These are phyloP conservation scores for Arthrobotrys sinensis DNA, from an alignment of 2,329 filamentous ascomycete genomes.

Conservation along the genomic window DNA sequence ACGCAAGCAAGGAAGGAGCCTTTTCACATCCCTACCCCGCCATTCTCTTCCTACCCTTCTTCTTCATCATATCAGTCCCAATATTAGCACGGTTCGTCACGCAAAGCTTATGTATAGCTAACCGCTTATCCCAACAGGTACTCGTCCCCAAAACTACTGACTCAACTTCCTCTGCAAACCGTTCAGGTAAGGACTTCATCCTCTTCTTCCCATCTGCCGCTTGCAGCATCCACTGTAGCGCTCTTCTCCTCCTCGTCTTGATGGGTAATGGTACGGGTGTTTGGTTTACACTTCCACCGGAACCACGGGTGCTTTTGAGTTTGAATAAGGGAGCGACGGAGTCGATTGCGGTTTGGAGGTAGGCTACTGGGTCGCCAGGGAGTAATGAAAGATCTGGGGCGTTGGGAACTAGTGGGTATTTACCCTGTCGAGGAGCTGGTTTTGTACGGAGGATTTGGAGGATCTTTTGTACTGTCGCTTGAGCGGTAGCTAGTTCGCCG, in stretches of 20 bases:
- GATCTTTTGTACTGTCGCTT: constrained; percentile 71
- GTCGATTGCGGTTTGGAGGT: constrained; percentile 91
- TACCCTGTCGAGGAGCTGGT: constrained; percentile 81
- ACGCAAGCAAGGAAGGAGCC: too few relatives aligned
- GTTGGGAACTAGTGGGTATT: constrained; percentile 80
- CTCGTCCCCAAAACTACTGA: constrained; percentile 89
- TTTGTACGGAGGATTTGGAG: constrained; percentile 81
- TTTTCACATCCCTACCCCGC: background rate
- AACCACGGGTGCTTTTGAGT: constrained; percentile 81
- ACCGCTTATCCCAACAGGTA: constrained; percentile 85
- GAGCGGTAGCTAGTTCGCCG: constrained; percentile 90
- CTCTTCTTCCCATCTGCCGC: constrained; percentile 84
- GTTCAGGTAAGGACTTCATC: constrained; percentile 66
- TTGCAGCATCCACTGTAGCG: constrained; percentile 90
- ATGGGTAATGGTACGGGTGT: constrained; percentile 83
- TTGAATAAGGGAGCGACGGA: constrained; percentile 90
- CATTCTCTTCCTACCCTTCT: constrained; percentile 27
- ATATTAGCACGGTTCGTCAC: constrained; percentile 60
- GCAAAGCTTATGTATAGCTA: constrained; percentile 64
- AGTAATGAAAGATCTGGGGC: constrained; percentile 83
- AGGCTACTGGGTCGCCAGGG: constrained; percentile 88
- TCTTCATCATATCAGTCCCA: background rate
- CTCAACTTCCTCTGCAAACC: constrained; percentile 70
- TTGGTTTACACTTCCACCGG: constrained; percentile 86
- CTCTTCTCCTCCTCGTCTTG: constrained; percentile 82